Evolutionary conservation across 768 basidiomycete species (phyloP).

Genomic region (Suillus cothurnatus): DNA sequence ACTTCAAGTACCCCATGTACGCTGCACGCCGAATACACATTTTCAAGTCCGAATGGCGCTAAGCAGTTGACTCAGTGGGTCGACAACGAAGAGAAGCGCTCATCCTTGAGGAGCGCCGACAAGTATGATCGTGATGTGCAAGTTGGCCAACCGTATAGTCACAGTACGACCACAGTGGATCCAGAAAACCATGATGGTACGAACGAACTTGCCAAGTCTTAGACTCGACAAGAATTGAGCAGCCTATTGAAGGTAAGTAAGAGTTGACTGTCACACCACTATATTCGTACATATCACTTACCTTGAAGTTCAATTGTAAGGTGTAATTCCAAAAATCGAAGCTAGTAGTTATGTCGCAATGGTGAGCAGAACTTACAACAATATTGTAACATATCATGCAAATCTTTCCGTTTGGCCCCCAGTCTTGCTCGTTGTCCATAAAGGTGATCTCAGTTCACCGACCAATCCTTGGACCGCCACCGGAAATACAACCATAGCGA

Average conservation of each 20-base stretch:
- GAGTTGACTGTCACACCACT: background rate
- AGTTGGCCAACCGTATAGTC: background rate
- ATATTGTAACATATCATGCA: background rate
- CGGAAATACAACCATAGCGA: no score
- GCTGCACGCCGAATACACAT: background rate
- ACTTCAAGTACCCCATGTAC: background rate
- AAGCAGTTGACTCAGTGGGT: background rate
- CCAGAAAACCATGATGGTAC: no score
- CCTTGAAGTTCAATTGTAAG: no score
- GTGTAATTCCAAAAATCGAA: background rate
- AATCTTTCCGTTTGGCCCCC: background rate
- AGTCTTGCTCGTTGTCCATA: background rate
- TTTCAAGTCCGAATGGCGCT: background rate
- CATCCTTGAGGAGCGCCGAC: background rate
- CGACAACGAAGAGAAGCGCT: background rate
- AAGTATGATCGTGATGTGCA: background rate
- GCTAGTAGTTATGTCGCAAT: background rate
- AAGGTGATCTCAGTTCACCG: slow-evolving; percentile 5
- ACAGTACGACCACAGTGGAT: no score
- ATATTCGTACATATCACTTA: background rate
- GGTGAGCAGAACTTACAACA: background rate
- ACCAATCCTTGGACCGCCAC: slow-evolving; percentile 4
- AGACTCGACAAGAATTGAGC: no score
- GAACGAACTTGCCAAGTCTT: no score
- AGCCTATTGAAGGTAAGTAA: no score